phyloP scores from a whole-genome alignment of 441 rosid genomes.

The Rhodomyrtus psidioides region DNA sequence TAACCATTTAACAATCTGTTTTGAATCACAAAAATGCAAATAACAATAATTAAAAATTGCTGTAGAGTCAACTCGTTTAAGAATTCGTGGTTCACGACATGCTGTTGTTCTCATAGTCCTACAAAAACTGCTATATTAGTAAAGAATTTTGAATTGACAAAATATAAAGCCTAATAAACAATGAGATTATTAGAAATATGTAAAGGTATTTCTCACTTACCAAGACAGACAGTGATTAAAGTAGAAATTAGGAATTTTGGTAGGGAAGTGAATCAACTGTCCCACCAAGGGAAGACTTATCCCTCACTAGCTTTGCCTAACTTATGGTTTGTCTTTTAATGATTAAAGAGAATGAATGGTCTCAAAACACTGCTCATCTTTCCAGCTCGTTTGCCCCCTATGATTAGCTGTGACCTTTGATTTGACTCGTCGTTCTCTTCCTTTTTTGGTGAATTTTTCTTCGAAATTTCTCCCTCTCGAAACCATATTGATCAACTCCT shows the following conservation, averaged over 20 bases:
- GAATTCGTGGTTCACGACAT: too few species aligned
- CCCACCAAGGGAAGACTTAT: neutral
- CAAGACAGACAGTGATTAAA: neutral
- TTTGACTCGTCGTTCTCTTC: neutral
- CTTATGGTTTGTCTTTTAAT: neutral
- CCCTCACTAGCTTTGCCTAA: neutral
- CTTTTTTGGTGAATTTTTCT: neutral
- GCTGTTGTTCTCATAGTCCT: too few species aligned
- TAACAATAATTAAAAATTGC: too few species aligned
- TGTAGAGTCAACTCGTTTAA: too few species aligned
- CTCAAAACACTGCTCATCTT: neutral
- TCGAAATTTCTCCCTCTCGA: neutral
- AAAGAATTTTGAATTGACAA: neutral
- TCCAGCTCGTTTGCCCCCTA: neutral
- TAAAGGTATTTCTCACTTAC: neutral
- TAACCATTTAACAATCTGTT: too few species aligned
- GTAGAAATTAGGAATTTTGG: neutral
- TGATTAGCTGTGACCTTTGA: neutral
- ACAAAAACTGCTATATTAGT: too few species aligned
- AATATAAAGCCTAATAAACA: neutral
- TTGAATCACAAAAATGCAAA: too few species aligned
- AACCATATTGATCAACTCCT: neutral
- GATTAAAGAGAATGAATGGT: neutral
- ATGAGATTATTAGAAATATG: neutral
- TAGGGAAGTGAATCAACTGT: neutral